Percentiles rank a stretch among this genome's conserved stretches.
Conservation (phyloP, 2,329 filamentous ascomycete genomes). For the Penicillium sp. region DNA sequence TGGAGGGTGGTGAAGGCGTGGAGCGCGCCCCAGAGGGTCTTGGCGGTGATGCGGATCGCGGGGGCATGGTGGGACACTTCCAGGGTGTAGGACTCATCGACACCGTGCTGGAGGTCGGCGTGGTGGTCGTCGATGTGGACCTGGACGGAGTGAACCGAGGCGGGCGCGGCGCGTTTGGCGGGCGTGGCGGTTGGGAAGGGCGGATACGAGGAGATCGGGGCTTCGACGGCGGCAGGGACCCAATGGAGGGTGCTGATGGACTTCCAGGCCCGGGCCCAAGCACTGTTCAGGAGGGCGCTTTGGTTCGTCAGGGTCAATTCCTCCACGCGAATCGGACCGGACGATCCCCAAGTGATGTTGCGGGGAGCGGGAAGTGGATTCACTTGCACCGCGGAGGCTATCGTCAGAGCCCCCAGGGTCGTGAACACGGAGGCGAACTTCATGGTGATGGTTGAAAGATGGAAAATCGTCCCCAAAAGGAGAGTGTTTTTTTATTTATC, state of each 20-base stretch:
- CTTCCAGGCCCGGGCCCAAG: constrained; percentile 53
- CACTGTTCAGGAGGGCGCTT: constrained; percentile 44
- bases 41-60: constrained; percentile 48
- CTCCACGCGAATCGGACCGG: constrained; percentile 50
- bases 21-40: constrained; percentile 57
- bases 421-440: constrained; percentile 27
- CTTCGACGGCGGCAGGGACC: constrained; percentile 56
- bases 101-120: constrained; percentile 56
- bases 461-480: too few relatives aligned
- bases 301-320: constrained; percentile 39
- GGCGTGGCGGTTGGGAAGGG: constrained; percentile 51
- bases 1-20: constrained; percentile 61
- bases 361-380: constrained; percentile 58
- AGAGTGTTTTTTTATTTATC: constrained; percentile 16
- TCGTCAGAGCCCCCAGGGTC: constrained; percentile 35
- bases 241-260: constrained; percentile 54
- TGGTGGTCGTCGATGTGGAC: constrained; percentile 49
- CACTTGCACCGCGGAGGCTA: constrained; percentile 49
- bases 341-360: constrained; percentile 55
- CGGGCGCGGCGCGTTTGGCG: constrained; percentile 29
- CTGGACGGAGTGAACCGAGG: constrained; percentile 45
- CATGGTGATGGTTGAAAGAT: constrained; percentile 23
- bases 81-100: constrained; percentile 59
- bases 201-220: constrained; percentile 52
- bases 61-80: constrained; percentile 43